A percentile compares a stretch with the other conserved stretches of the same genome.
Evolutionary conservation across 257 asterid species (phyloP).

Genomic region (Nicotiana attenuata): DNA sequence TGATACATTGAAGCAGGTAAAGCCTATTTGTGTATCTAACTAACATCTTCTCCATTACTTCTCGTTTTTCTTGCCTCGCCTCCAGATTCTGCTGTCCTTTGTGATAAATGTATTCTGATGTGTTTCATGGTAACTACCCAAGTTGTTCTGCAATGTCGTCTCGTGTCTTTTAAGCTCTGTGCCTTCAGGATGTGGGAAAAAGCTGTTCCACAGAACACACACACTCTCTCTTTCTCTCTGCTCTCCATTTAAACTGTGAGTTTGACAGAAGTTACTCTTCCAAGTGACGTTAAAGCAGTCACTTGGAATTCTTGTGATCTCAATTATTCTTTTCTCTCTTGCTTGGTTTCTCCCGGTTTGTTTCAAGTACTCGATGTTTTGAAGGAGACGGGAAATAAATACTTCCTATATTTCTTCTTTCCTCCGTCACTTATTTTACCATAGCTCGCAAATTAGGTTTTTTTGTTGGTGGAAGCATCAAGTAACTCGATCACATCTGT

Average conservation of each 20-base stretch:
- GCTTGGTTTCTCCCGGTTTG: background rate
- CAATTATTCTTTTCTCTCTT: background rate
- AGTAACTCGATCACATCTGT: background rate
- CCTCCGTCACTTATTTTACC: background rate
- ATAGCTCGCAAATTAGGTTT: background rate
- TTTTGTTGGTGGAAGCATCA: background rate
- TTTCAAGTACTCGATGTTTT: background rate
- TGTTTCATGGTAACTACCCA: background rate
- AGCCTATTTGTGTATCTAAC: background rate
- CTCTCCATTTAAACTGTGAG: background rate
- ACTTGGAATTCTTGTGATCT: conserved; percentile 4
- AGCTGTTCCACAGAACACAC: background rate
- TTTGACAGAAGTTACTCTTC: conserved; percentile 2
- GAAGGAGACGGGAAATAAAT: background rate
- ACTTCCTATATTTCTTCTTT: background rate
- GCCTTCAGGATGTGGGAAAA: background rate
- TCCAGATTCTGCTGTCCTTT: background rate
- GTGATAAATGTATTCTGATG: background rate
- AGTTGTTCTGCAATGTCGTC: background rate
- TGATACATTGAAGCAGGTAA: background rate
- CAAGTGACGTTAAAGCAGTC: background rate
- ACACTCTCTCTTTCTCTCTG: background rate
- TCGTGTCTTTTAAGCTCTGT: background rate
- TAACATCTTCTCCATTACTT: background rate
- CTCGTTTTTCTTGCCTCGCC: background rate